Base-by-base conservation (phyloP, 768 basidiomycete genomes). In the Russula sp. region DNA sequence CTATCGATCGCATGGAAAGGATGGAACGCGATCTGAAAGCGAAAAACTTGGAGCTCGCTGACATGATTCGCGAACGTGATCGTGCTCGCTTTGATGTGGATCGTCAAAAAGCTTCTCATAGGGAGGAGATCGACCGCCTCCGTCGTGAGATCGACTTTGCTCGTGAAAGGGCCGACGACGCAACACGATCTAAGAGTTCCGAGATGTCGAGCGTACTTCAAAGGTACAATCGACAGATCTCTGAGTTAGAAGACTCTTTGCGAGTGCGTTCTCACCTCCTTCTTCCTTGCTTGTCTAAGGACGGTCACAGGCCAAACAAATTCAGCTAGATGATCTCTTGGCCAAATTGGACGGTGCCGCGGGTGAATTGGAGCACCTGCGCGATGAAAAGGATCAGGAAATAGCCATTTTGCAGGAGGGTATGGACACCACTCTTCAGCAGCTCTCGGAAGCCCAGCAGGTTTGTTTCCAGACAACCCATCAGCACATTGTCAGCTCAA, bases 41-140 rank as follows among this genome's bases (percentile, higher is more conserved):
- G n/a, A 99, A 99, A 82, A 99, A 98, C 71, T 75, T 99, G 58
- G 97, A 98, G 73, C 78, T 99, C 20, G 97, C 97, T 25, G 97
- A 98, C 71, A 99, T 99, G 97, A 88, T 99, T 67, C 83, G 96
- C 49, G 97, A 99, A 74, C 85, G 97, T 38, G 97, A 99, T 71
- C 82, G 95, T 59, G 94, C 96, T 39, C 80, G 97, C 47, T 98
- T 97, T 69, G 97, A 99, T 66, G 77, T 98, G 25, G 97, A 99
- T 70, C 81, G 97, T 22, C 82, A 92, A 71, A 98, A 96, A 76
- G 84, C 92, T 6, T 87, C 86, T 53, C 94, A 98, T 73, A 96
- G 94, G 71, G 97, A 99, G 60, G 97, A 99, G 70, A 72, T 92
- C 41, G 97, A 98, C 65, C 85, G 97, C 10, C 70, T 98, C 39